These are phyloP conservation scores for Entomophthora muscae DNA, from an alignment of 371 early-diverging fungal genomes.

Conservation along the genomic window DNA sequence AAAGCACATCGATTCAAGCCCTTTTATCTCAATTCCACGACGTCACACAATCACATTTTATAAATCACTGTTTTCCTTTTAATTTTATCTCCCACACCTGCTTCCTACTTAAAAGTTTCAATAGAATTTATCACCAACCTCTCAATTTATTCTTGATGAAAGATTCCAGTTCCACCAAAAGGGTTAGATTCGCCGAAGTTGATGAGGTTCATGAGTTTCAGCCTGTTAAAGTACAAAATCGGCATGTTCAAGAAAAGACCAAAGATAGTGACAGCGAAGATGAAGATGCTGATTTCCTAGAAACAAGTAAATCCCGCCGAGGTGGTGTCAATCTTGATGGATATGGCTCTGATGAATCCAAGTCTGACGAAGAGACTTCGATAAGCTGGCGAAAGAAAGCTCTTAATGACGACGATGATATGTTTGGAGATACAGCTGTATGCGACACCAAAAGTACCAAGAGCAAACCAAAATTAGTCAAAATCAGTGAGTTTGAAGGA, in stretches of 20 bases:
- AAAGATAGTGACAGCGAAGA: conserved; percentile 15
- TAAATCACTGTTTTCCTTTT: no score
- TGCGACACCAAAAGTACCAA: neutral
- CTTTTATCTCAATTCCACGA: no score
- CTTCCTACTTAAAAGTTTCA: no score
- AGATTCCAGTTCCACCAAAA: neutral
- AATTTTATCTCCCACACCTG: no score
- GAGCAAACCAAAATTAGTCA: conserved; percentile 9
- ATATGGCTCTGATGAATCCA: conserved; percentile 23
- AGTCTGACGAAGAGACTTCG: conserved; percentile 13
- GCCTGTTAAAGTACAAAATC: neutral
- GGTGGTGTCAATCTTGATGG: conserved; percentile 30
- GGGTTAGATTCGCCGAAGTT: neutral
- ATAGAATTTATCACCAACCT: no score
- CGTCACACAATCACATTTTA: no score
- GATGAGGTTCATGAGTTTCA: neutral
- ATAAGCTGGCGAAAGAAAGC: conserved; percentile 13
- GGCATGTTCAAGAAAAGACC: neutral
- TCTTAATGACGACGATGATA: conserved; percentile 32
- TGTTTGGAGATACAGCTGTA: conserved; percentile 24
- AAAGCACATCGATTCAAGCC: no score
- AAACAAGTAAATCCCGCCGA: conserved; percentile 24
- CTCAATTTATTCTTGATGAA: no score
- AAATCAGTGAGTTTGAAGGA: conserved; percentile 14
- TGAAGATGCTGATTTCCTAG: conserved; percentile 25